These are phyloP conservation scores for Mycena haematopus DNA, from an alignment of 768 basidiomycete genomes.

Conservation along the genomic window DNA sequence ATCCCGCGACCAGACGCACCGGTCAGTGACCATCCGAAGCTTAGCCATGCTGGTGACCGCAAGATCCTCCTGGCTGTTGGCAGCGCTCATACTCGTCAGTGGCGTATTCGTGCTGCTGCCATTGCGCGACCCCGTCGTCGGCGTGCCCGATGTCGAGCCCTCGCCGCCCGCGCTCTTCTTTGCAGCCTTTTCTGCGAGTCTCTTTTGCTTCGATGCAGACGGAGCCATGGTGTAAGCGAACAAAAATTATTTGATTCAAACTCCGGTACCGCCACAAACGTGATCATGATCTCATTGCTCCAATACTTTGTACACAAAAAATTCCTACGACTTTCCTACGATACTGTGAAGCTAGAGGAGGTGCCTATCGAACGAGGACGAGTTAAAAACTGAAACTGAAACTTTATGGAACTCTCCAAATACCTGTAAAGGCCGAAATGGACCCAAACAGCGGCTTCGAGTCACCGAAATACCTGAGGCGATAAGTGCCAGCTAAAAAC, in stretches of 20 bases:
- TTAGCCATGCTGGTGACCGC: constrained; percentile 71
- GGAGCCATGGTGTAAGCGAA: constrained; percentile 61
- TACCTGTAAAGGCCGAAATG: constrained; percentile 65
- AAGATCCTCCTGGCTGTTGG: constrained; percentile 79
- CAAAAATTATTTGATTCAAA: constrained; percentile 20
- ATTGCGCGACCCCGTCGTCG: constrained; percentile 68
- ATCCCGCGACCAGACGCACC: constrained; percentile 51
- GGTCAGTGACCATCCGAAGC: constrained; percentile 87
- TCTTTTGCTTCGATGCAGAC: constrained; percentile 89
- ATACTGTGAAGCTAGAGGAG: constrained; percentile 62
- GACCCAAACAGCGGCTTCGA: constrained; percentile 61
- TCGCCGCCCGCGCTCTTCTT: constrained; percentile 67
- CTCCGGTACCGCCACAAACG: constrained; percentile 13
- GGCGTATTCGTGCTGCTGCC: constrained; percentile 78
- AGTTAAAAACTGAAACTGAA: no score
- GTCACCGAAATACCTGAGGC: constrained; percentile 76
- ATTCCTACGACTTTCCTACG: background rate
- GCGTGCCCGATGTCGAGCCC: constrained; percentile 59
- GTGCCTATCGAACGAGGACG: constrained; percentile 18
- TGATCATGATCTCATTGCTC: constrained; percentile 13
- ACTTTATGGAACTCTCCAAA: no score
- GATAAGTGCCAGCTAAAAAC: constrained; percentile 68
- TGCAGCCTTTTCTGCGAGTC: constrained; percentile 93
- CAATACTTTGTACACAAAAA: background rate
- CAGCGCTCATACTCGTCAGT: constrained; percentile 80